phyloP scores from a whole-genome alignment of 2,329 filamentous ascomycete species.

The Nothopassalora personata region DNA sequence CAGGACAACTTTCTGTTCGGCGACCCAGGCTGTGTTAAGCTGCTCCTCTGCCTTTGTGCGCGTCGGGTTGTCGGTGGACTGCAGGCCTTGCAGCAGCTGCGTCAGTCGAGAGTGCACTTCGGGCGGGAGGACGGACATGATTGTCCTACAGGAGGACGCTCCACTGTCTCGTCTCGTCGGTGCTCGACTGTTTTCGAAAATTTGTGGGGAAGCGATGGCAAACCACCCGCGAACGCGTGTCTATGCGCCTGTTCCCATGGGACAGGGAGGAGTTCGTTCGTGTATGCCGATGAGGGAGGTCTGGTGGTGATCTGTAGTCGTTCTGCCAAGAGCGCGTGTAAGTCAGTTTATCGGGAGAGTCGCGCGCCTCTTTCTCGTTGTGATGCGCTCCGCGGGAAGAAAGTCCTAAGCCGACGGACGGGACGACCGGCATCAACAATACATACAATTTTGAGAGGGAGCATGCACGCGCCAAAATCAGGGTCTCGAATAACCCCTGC shows the following conservation, averaged over 20 bases:
- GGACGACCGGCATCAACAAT: background rate
- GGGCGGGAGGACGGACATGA: slow-evolving; percentile 67
- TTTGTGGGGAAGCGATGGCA: slow-evolving; percentile 10
- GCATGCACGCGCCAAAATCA: background rate
- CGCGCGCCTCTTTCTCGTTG: background rate
- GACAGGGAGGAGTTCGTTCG: too few species aligned
- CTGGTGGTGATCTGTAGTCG: background rate
- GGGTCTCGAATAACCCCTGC: too few species aligned
- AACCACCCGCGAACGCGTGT: background rate
- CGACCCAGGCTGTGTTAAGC: slow-evolving; percentile 84
- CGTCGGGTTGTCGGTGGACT: slow-evolving; percentile 80
- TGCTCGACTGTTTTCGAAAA: background rate
- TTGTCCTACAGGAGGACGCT: slow-evolving; percentile 1
- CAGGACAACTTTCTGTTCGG: slow-evolving; percentile 73
- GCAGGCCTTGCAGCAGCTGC: slow-evolving; percentile 81
- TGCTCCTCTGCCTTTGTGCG: slow-evolving; percentile 85
- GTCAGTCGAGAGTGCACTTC: slow-evolving; percentile 79
- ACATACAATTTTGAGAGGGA: background rate
- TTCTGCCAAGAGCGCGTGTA: background rate
- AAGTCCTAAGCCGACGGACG: background rate
- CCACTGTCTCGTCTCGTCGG: background rate
- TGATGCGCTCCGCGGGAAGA: background rate
- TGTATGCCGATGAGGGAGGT: background rate
- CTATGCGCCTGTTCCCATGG: background rate
- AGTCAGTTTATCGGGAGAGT: background rate